These are phyloP conservation scores for Leptographium procerum DNA, from an alignment of 2,329 filamentous ascomycete species.

Conservation along the genomic window DNA sequence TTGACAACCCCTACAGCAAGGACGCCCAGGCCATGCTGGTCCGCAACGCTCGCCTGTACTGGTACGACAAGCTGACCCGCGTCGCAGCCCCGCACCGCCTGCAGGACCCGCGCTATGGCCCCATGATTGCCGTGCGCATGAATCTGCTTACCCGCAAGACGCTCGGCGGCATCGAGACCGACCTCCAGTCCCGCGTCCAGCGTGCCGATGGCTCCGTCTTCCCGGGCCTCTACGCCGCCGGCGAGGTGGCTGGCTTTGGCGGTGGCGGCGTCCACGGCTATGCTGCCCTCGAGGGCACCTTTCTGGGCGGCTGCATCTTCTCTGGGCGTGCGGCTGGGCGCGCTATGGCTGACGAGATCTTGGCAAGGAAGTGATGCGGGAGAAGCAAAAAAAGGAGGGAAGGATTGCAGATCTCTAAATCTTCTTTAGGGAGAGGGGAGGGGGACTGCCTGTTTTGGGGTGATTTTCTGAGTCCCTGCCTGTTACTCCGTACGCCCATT, in stretches of 20 bases:
- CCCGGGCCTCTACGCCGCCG: constrained; percentile 46
- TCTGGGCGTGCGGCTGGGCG: constrained; percentile 45
- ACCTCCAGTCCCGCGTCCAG: constrained; percentile 45
- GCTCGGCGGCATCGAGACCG: constrained; percentile 48
- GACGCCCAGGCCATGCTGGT: constrained; percentile 53
- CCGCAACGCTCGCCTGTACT: constrained; percentile 43
- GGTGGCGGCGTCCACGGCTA: constrained; percentile 53
- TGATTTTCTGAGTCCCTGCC: neutral
- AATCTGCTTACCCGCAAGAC: constrained; percentile 52
- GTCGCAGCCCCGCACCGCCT: constrained; percentile 43
- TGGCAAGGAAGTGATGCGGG: constrained; percentile 2
- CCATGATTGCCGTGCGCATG: constrained; percentile 48
- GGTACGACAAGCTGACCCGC: constrained; percentile 38
- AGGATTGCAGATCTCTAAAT: too few species aligned
- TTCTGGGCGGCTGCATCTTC: constrained; percentile 52
- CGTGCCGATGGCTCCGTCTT: constrained; percentile 35
- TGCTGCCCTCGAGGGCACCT: constrained; percentile 50
- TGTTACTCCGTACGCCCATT: neutral
- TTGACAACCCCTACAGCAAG: constrained; percentile 45
- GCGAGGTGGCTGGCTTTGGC: constrained; percentile 49
- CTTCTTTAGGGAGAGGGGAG: neutral
- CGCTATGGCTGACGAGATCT: constrained; percentile 38
- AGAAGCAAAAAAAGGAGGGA: neutral
- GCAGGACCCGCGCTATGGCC: constrained; percentile 42
- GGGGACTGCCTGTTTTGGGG: neutral